Conservation (phyloP, 2,329 filamentous ascomycete species). For the Xenoacremonium recifei region DNA sequence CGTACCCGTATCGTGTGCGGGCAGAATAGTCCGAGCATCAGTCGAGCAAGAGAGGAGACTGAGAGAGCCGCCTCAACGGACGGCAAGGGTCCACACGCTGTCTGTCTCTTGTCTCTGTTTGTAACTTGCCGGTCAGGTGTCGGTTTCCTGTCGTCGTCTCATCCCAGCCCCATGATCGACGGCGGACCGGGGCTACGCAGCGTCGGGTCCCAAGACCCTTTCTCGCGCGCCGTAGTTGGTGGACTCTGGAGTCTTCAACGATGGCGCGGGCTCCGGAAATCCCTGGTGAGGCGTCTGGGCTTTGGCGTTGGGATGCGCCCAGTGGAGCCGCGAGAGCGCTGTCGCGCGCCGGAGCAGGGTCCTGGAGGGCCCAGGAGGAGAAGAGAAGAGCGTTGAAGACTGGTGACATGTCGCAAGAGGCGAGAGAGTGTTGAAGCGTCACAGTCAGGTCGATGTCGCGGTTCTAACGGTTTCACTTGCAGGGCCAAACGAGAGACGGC, state of each 20-base stretch:
- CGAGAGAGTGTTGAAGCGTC: neutral
- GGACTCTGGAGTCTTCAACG: slow-evolving; percentile 13
- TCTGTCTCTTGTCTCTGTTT: no score
- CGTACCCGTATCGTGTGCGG: no score
- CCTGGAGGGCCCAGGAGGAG: no score
- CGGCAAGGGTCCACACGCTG: no score
- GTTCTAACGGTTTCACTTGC: neutral
- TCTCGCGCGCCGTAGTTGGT: neutral
- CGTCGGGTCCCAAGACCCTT: no score
- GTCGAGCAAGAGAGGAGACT: no score
- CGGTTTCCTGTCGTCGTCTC: no score
- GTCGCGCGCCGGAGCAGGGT: slow-evolving; percentile 11
- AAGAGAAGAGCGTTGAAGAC: no score
- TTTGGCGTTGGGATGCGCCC: slow-evolving; percentile 27
- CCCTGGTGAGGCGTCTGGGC: slow-evolving; percentile 11
- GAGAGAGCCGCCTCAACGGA: no score
- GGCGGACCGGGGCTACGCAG: slow-evolving; percentile 11
- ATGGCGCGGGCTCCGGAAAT: neutral
- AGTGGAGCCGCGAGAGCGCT: slow-evolving; percentile 18
- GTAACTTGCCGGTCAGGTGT: no score
- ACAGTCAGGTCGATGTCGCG: neutral
- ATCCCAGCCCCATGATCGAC: slow-evolving; percentile 15
- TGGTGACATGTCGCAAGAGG: neutral
- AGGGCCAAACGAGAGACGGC: neutral
- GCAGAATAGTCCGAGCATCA: no score